phyloP scores from a whole-genome alignment of 345 rosid species.

The Salix suchowensis region DNA sequence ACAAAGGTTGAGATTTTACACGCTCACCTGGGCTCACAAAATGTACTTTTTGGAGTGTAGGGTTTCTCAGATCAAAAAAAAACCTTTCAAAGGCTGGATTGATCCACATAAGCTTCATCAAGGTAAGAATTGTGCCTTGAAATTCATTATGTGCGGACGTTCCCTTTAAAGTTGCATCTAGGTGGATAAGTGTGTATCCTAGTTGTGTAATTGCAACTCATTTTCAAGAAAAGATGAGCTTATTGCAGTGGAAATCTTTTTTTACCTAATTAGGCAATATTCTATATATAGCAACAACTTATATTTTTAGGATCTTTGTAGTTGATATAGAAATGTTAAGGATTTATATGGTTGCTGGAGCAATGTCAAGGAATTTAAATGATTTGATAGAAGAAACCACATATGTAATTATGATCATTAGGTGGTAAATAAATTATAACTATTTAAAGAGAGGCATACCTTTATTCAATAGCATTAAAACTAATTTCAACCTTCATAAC shows the following conservation, averaged over 20 bases:
- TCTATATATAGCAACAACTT: neutral
- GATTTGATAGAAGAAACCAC: neutral
- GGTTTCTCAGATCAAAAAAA: no score
- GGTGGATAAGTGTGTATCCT: no score
- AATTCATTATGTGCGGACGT: no score
- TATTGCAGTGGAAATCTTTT: neutral
- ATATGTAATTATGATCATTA: neutral
- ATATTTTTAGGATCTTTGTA: neutral
- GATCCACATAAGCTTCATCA: no score
- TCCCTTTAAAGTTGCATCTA: no score
- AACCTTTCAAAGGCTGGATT: no score
- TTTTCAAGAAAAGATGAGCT: no score
- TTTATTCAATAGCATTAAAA: neutral
- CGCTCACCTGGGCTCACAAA: no score
- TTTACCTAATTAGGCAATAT: neutral
- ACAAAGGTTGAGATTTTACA: no score
- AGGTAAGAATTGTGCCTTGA: no score
- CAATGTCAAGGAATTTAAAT: neutral
- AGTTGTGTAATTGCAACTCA: no score
- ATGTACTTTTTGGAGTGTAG: no score
- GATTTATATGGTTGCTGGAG: neutral
- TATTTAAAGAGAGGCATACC: neutral
- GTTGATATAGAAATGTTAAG: neutral
- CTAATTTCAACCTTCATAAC: neutral
- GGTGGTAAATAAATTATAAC: neutral